Evolutionary conservation across 2,329 filamentous ascomycete species (phyloP).

Genomic region (Alternaria panax): DNA sequence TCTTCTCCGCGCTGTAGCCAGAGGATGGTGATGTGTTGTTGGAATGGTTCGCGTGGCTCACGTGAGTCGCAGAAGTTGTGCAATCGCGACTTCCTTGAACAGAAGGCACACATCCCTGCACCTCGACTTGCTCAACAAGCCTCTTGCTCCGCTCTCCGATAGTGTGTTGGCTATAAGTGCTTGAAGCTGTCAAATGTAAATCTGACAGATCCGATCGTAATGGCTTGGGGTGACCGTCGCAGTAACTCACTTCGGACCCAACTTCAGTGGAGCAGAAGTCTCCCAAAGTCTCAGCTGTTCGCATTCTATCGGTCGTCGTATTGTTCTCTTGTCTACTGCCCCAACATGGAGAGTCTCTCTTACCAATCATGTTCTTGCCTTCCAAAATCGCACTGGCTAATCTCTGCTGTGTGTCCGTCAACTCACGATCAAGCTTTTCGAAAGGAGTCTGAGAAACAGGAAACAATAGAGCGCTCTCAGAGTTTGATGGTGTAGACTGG

Average conservation of each 20-base stretch:
- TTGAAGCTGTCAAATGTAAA: not conserved
- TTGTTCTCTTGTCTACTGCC: not conserved
- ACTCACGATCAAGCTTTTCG: conserved; percentile 5
- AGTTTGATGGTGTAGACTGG: not conserved
- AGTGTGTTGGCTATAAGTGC: too few species aligned
- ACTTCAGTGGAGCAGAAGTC: not conserved
- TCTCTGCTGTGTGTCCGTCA: conserved; percentile 6
- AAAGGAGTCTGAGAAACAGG: not conserved
- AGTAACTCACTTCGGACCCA: not conserved
- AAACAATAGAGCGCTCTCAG: not conserved
- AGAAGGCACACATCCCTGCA: not conserved
- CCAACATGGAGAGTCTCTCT: not conserved
- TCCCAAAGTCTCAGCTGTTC: not conserved
- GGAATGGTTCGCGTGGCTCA: not conserved
- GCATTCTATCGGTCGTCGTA: not conserved
- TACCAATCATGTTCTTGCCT: not conserved
- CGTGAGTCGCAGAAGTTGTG: not conserved
- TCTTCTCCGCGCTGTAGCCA: not conserved
- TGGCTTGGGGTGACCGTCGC: not conserved
- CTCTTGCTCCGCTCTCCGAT: not conserved
- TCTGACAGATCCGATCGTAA: not conserved
- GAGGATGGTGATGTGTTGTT: not conserved
- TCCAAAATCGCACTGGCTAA: not conserved
- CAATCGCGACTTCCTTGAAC: not conserved
- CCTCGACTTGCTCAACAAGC: not conserved